Percentiles rank a stretch among this genome's conserved stretches.
Conservation (phyloP, 2,329 filamentous ascomycete genomes). For the Plenodomus lindquistii region DNA sequence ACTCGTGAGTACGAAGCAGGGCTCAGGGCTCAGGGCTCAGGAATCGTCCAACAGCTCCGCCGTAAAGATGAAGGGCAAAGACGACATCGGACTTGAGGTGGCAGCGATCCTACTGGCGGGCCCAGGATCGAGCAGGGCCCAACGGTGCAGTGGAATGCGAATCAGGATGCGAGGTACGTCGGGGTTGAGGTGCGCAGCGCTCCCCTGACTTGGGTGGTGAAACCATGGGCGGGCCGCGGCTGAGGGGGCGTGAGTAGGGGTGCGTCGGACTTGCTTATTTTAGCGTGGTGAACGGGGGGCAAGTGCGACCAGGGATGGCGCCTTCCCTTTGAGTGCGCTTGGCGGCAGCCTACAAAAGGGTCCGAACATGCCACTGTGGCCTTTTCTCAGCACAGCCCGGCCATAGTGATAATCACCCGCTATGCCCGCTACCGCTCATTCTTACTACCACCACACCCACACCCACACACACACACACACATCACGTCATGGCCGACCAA, state of each 20-base stretch:
- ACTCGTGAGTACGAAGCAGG: too few relatives aligned
- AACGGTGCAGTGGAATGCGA: conserved; percentile 8
- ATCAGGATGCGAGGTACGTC: conserved; percentile 13
- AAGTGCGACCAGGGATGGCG: conserved; percentile 24
- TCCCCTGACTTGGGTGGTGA: conserved; percentile 29
- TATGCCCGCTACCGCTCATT: conserved; percentile 39
- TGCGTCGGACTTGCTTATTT: conserved; percentile 8
- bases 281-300: conserved; percentile 10
- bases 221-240: conserved; percentile 30
- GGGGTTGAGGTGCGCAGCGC: conserved; percentile 11
- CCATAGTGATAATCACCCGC: conserved; percentile 28
- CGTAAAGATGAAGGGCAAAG: not conserved
- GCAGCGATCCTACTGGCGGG: conserved; percentile 3
- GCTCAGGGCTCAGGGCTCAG: not conserved
- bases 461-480: not conserved
- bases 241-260: conserved; percentile 23
- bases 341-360: conserved; percentile 40
- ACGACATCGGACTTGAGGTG: too few relatives aligned
- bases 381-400: conserved; percentile 30
- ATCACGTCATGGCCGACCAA: conserved; percentile 31
- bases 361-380: conserved; percentile 38
- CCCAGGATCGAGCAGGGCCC: conserved; percentile 6
- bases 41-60: not conserved
- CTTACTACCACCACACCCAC: conserved; percentile 28
- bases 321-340: conserved; percentile 15